Conservation (phyloP, 352 stramenopile species). For the Elongisporangium anandrum region DNA sequence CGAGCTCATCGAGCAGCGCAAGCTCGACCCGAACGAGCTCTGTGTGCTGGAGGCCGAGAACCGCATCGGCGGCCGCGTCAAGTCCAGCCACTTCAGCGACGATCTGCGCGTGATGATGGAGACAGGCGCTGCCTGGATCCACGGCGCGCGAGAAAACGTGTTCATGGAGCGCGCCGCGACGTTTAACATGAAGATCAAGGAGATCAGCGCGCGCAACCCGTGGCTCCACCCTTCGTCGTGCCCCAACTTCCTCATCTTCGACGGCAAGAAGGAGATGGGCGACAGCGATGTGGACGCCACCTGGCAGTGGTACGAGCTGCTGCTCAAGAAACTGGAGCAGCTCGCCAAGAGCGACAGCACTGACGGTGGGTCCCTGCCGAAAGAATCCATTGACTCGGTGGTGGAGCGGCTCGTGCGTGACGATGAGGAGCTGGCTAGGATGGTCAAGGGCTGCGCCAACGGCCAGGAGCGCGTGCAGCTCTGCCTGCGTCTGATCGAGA, state of each 20-base stretch:
- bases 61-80: constrained; percentile 43
- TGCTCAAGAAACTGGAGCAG: constrained; percentile 34
- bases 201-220: constrained; percentile 47
- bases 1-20: not conserved
- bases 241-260: constrained; percentile 32
- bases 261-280: constrained; percentile 17
- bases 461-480: constrained; percentile 25
- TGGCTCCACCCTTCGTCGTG: constrained; percentile 52
- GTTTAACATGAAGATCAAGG: constrained; percentile 31
- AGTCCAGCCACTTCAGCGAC: constrained; percentile 34
- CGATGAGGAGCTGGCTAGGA: constrained; percentile 13
- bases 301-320: constrained; percentile 37
- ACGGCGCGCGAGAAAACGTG: constrained; percentile 34
- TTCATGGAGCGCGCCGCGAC: constrained; percentile 29
- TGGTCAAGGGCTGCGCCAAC: constrained; percentile 11
- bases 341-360: constrained; percentile 7
- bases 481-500: constrained; percentile 44
- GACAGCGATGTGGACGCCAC: constrained; percentile 27
- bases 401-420: constrained; percentile 24
- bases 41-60: constrained; percentile 39
- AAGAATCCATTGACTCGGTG: constrained; percentile 10
- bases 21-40: constrained; percentile 18
- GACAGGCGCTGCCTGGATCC: constrained; percentile 47
- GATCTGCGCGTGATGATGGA: constrained; percentile 31
- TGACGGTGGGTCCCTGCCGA: constrained; percentile 5